Evolutionary conservation across 192 early-diverging fungal species (phyloP), one percentile per base, ranked within the genome.

Genomic region (Pilaira anomala): DNA sequence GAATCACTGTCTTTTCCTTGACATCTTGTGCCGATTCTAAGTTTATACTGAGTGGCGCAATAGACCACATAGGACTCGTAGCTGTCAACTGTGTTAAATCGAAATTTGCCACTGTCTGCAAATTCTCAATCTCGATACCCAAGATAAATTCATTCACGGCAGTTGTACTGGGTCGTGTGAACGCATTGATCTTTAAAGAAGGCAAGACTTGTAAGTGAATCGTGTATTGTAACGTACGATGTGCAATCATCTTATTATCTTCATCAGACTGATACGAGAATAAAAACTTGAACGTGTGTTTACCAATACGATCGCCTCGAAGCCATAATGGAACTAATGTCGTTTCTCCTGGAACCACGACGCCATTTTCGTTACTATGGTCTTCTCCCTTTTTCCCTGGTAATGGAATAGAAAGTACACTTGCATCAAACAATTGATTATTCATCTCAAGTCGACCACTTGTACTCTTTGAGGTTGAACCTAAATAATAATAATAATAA

Each of bases 131-230:
- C 84, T 98, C 97, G 39, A 98, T 85, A 2, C 94, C 95, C 25
- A 98, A 80, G 25, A 96, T 86, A 60, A 92, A 95, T 66, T 97
- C 93, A 68, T 87, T 84, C 7, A 93, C 76, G 11, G 70, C 77
- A n/a, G 71, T 79, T 19, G 83, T 76, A 59, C 93, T 92, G 6
- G 92, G 91, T 24, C 94, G 74, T 8, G 95, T 93, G 72, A 98
- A 97, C 0, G 95, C 92, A 66, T 94, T 95, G 71, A 98, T 92
- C 50, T 93, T 85, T 16, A 98, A 77, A 3, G 94, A 95, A 8
- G 94, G 92, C 39, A 82, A 71, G 2, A 98, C 93, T 18, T 91
- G 81, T 9, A 82, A 68, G 0, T 68, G 33, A 5, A 85, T 39
- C 24, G 81, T 76, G 75, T 85, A 83, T 8, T 83, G 80, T 22